Conservation (phyloP, 192 early-diverging fungal genomes). For the Phycomyces blakesleeanus region DNA sequence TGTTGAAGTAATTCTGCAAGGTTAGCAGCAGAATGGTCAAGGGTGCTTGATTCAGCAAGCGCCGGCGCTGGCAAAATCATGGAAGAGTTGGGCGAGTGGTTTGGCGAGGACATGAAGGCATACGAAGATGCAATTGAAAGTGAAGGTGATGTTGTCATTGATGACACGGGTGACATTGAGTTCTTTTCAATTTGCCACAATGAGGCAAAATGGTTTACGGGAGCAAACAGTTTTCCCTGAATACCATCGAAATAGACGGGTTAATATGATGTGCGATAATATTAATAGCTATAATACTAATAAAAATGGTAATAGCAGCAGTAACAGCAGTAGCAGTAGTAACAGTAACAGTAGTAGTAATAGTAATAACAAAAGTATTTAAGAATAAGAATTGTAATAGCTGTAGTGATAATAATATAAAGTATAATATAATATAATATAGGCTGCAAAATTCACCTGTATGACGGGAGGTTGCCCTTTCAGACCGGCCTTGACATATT, state of each 20-base stretch:
- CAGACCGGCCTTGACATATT: conserved; percentile 31
- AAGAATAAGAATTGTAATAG: no score
- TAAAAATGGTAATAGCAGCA: no score
- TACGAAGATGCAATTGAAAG: conserved; percentile 36
- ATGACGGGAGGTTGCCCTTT: conserved; percentile 37
- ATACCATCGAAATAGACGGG: not conserved
- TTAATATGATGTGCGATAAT: no score
- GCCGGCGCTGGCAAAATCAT: conserved; percentile 31
- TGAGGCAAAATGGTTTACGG: conserved; percentile 32
- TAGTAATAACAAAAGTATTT: no score
- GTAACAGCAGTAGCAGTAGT: no score
- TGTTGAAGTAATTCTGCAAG: conserved; percentile 23
- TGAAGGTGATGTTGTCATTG: conserved; percentile 33
- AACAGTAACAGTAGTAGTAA: no score
- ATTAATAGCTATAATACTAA: no score
- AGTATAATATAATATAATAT: not conserved
- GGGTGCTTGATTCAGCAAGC: conserved; percentile 10
- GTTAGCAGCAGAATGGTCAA: conserved; percentile 8
- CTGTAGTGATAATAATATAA: not conserved
- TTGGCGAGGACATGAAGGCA: conserved; percentile 29
- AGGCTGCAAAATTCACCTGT: conserved; percentile 10
- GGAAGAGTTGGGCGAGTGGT: conserved; percentile 30
- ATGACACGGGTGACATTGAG: conserved; percentile 28
- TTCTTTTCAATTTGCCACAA: conserved; percentile 39
- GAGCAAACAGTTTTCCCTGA: conserved; percentile 34